phyloP scores from a whole-genome alignment of 2,329 filamentous ascomycete species.

The Massarina eburnea region DNA sequence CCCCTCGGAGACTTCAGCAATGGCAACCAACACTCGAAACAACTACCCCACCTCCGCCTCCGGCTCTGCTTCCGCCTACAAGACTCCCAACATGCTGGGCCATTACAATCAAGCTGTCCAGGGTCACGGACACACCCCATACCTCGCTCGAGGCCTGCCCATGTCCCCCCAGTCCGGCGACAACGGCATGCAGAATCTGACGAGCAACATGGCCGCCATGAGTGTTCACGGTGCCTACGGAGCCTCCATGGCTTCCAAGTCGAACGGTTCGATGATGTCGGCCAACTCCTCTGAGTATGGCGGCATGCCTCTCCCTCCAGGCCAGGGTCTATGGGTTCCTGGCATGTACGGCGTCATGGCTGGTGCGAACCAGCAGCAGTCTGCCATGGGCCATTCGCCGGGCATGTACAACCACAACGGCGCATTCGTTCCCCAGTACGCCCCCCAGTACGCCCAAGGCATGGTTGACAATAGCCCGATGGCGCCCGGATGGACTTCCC shows the following conservation, averaged over 20 bases:
- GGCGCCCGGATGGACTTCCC: constrained; percentile 49
- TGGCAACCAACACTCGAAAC: constrained; percentile 35
- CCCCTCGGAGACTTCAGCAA: constrained; percentile 12
- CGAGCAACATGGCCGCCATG: constrained; percentile 39
- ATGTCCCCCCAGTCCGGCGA: constrained; percentile 33
- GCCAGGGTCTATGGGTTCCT: constrained; percentile 43
- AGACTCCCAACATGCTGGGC: constrained; percentile 35
- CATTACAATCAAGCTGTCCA: constrained; percentile 31
- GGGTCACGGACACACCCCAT: constrained; percentile 33
- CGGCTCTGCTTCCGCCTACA: constrained; percentile 25
- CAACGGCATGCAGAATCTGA: constrained; percentile 34
- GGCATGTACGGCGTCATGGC: constrained; percentile 40
- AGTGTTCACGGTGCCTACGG: constrained; percentile 40
- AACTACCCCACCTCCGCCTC: constrained; percentile 25
- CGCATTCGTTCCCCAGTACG: constrained; percentile 48
- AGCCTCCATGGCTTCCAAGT: constrained; percentile 34
- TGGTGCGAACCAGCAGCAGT: constrained; percentile 31
- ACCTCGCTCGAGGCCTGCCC: constrained; percentile 40
- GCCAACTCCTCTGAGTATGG: constrained; percentile 38
- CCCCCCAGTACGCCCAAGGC: constrained; percentile 48
- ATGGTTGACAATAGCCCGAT: constrained; percentile 50
- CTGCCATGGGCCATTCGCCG: constrained; percentile 35
- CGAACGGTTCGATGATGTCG: constrained; percentile 34
- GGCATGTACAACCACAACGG: constrained; percentile 50
- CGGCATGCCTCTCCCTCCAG: constrained; percentile 34